Evolutionary conservation across 805 yeast species (phyloP), one percentile per base, ranked within the genome.

Genomic region (Ogataea trehalophila): DNA sequence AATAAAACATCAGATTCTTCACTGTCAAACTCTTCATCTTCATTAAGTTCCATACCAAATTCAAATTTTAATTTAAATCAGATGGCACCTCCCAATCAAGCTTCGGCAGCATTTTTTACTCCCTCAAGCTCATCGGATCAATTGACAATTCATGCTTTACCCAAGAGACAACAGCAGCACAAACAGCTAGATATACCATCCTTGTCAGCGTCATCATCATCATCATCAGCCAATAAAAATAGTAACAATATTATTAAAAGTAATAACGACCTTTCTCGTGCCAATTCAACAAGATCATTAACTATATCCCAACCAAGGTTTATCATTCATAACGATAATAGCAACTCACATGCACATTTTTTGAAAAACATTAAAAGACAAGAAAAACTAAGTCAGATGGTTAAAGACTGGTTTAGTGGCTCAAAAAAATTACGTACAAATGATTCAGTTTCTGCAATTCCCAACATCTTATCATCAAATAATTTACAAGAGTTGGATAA

Each of bases 361-460:
- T 71, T 92, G 50, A 76, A 80, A 49, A 82, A 84, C 39, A 83
- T 92, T 7, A 84, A 81, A 62, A 72, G 95, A 56, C 92, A 86
- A 63, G 95, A 86, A 59, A 86, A 85, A 56, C 63, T 86, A 35
- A 75, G 83, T 7, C 80, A 80, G 50, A 84, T 86, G 90, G 72
- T 86, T 51, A 86, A 84, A 59, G 88, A 83, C 61, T 73, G 85
- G 56, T 63, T 85, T 15, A 22, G 18, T 14, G 40, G 42, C 13
- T 42, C 38, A 15, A 35, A 35, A 22, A 83, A 81, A 58, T 65
- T 82, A 29, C 69, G 92, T 49, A 83, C 31, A 26, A 26, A 77
- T 53, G 87, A 78, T 55, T 90, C 92, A 3, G 77, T 81, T 39
- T 76, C 83, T 39, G 91, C 91, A 0, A 85, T 85, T 3, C 89